Percentiles rank a stretch among this genome's conserved stretches.
Conservation (phyloP, 1,139 yeast genomes). For the Blastobotrys petasosporus region DNA sequence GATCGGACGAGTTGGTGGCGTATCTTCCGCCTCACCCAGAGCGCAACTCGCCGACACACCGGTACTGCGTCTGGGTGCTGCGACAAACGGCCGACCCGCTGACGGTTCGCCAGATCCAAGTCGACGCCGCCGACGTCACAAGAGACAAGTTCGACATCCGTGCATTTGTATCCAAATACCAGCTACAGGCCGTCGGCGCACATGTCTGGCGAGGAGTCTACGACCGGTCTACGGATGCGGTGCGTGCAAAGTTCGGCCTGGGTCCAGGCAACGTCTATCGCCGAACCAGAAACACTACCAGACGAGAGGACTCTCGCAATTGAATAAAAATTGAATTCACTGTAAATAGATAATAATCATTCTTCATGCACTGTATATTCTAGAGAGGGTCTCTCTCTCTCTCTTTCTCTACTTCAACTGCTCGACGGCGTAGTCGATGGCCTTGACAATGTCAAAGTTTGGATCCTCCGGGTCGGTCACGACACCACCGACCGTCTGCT, state of each 20-base stretch:
- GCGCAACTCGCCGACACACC: conserved; percentile 73
- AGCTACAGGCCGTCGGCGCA: conserved; percentile 76
- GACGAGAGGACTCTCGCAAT: no score
- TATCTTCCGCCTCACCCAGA: conserved; percentile 87
- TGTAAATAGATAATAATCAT: not conserved
- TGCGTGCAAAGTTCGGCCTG: conserved; percentile 67
- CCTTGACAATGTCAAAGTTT: conserved; percentile 69
- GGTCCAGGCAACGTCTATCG: conserved; percentile 61
- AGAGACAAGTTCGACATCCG: conserved; percentile 66
- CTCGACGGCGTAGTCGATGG: conserved; percentile 31
- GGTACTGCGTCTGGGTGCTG: conserved; percentile 88
- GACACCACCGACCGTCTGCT: conserved; percentile 32
- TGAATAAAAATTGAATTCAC: not conserved
- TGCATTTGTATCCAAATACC: conserved; percentile 48
- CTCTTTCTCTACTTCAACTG: conserved; percentile 14
- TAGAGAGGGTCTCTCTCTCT: conserved; percentile 7
- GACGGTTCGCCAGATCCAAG: conserved; percentile 14
- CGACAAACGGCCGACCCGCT: conserved; percentile 46
- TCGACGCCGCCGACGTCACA: conserved; percentile 24
- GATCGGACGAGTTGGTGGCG: conserved; percentile 47
- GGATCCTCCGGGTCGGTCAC: conserved; percentile 82
- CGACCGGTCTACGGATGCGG: conserved; percentile 66
- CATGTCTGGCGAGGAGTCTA: conserved; percentile 84
- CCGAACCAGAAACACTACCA: conserved; percentile 9
- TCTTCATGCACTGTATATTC: not conserved